phyloP scores from a whole-genome alignment of 2,329 filamentous ascomycete species.

The Ophiosphaerella herpotricha region DNA sequence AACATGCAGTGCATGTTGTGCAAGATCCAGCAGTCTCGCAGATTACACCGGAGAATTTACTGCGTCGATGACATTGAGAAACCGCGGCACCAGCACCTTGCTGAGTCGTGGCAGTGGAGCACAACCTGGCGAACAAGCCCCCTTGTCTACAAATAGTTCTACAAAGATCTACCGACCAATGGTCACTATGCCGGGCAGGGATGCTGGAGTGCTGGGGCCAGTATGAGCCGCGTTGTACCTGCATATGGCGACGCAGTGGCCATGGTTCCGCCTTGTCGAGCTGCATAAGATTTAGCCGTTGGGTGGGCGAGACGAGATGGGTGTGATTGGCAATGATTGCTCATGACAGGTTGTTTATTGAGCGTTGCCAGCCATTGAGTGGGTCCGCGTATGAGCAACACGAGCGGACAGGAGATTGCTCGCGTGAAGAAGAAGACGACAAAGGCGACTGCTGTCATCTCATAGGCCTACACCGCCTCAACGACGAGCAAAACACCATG shows the following conservation, averaged over 20 bases:
- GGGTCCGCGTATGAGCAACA: conserved; percentile 3
- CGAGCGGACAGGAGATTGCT: conserved; percentile 1
- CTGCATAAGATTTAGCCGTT: conserved; percentile 23
- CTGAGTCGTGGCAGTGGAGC: no score
- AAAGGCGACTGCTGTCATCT: background rate
- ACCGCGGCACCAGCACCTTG: conserved; percentile 4
- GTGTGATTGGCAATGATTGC: conserved; percentile 7
- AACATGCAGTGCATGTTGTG: no score
- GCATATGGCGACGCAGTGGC: conserved; percentile 21
- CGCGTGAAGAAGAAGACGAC: background rate
- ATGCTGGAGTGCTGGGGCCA: conserved; percentile 6
- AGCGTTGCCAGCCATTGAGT: conserved; percentile 1
- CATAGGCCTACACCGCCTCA: background rate
- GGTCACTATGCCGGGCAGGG: conserved; percentile 13
- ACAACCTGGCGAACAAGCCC: conserved; percentile 12
- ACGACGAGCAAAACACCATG: conserved; percentile 3
- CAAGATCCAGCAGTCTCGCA: background rate
- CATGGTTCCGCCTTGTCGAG: conserved; percentile 20
- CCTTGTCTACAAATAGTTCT: conserved; percentile 17
- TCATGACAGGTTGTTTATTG: conserved; percentile 9
- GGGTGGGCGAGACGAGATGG: conserved; percentile 7
- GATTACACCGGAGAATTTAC: conserved; percentile 6
- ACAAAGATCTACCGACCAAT: conserved; percentile 21
- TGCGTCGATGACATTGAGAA: conserved; percentile 2
- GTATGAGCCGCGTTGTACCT: conserved; percentile 27